Evolutionary conservation across 345 rosid species (phyloP).

Genomic region (Rubroshorea leprosula): DNA sequence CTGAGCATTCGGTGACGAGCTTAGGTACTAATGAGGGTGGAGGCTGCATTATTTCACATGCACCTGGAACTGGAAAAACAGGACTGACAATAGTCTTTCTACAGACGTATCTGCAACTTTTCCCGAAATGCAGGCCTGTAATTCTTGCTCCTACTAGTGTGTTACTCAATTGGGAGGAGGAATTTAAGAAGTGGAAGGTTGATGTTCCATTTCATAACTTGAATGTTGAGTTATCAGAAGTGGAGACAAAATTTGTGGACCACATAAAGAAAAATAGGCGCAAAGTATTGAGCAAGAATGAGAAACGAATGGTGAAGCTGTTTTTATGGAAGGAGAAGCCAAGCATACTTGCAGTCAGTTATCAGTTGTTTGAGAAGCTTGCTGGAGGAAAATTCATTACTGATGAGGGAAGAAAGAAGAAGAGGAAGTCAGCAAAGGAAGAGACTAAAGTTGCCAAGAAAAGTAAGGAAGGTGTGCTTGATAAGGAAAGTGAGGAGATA

Average conservation of each 20-base stretch:
- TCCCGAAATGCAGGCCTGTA: slow-evolving; percentile 53
- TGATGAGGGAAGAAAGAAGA: slow-evolving; percentile 1
- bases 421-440: too few species aligned
- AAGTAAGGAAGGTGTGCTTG: neutral
- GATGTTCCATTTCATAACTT: slow-evolving; percentile 53
- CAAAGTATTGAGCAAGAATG: neutral
- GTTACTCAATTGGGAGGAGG: slow-evolving; percentile 72
- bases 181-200: slow-evolving; percentile 61
- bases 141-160: slow-evolving; percentile 63
- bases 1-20: too few species aligned
- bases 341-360: slow-evolving; percentile 47
- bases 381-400: slow-evolving; percentile 16
- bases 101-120: slow-evolving; percentile 44
- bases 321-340: slow-evolving; percentile 36
- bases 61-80: slow-evolving; percentile 87
- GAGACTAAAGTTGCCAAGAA: neutral
- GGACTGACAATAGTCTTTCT: slow-evolving; percentile 69
- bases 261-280: neutral
- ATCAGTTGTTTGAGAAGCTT: slow-evolving; percentile 35
- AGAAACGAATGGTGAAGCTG: slow-evolving; percentile 34
- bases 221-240: slow-evolving; percentile 40
- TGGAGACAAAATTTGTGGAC: slow-evolving; percentile 15
- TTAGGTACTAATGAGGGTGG: slow-evolving; percentile 13
- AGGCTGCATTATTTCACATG: slow-evolving; percentile 83
- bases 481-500: slow-evolving; percentile 8